Evolutionary conservation across 768 basidiomycete genomes (phyloP).

Genomic region (Trametes meyenii): DNA sequence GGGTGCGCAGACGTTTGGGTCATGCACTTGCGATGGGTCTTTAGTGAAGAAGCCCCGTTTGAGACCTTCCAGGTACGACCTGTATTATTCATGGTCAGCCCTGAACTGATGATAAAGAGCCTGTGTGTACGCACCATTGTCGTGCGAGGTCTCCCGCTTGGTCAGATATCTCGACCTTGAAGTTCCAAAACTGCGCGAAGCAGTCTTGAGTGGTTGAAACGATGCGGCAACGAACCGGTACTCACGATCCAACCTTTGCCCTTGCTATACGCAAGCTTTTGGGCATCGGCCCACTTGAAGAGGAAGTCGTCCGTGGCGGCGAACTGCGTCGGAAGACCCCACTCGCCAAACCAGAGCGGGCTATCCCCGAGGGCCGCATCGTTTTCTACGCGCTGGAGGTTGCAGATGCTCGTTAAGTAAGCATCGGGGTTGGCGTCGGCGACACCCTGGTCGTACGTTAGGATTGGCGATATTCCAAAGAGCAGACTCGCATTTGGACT

Average conservation of each 20-base stretch:
- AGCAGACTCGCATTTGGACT: slow-evolving; percentile 7
- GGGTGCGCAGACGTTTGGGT: slow-evolving; percentile 65
- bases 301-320: slow-evolving; percentile 63
- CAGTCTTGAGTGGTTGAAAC: not conserved
- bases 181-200: slow-evolving; percentile 63
- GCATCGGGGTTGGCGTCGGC: slow-evolving; percentile 65
- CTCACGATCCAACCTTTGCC: slow-evolving; percentile 70
- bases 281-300: slow-evolving; percentile 72
- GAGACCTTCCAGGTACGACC: slow-evolving; percentile 73
- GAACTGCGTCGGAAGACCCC: slow-evolving; percentile 68
- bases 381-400: slow-evolving; percentile 56
- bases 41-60: slow-evolving; percentile 60
- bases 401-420: slow-evolving; percentile 71
- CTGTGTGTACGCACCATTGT: slow-evolving; percentile 56
- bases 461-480: not conserved
- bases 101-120: not conserved
- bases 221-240: slow-evolving; percentile 6
- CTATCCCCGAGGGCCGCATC: slow-evolving; percentile 48
- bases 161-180: slow-evolving; percentile 64
- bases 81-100: slow-evolving; percentile 29
- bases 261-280: slow-evolving; percentile 65
- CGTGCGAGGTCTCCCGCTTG: slow-evolving; percentile 54
- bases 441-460: slow-evolving; percentile 54
- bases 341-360: slow-evolving; percentile 61
- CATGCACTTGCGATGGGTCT: slow-evolving; percentile 57